A percentile compares a stretch with the other conserved stretches of the same genome.
Conservation (phyloP, 1,139 yeast species). For the Taphrina communis region DNA sequence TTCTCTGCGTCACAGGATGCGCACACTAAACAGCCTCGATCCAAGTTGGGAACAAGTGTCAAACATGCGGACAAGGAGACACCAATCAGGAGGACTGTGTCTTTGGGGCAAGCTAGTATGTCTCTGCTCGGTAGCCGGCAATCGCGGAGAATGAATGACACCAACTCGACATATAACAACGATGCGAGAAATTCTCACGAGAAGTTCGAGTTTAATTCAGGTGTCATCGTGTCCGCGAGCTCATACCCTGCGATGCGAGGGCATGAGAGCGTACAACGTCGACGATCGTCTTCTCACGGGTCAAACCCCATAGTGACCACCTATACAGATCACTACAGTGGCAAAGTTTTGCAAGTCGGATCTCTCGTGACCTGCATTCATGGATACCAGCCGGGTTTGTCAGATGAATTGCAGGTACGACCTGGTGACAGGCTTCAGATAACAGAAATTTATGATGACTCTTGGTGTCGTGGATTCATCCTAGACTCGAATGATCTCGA, state of each 20-base stretch:
- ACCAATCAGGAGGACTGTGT: background rate
- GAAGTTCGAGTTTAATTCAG: background rate
- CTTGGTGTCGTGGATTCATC: constrained; percentile 26
- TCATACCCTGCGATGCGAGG: background rate
- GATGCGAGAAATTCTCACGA: background rate
- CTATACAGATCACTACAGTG: constrained; percentile 25
- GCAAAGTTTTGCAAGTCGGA: constrained; percentile 8
- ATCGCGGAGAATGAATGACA: background rate
- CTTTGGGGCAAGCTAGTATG: background rate
- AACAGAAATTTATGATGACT: constrained; percentile 21
- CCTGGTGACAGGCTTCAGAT: constrained; percentile 15
- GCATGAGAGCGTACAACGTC: background rate
- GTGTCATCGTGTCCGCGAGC: background rate
- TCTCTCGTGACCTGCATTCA: constrained; percentile 22
- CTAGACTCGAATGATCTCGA: background rate
- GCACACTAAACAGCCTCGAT: background rate
- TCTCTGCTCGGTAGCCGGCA: background rate
- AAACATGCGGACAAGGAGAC: background rate
- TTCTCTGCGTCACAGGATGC: constrained; percentile 8
- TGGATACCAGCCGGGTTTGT: constrained; percentile 24
- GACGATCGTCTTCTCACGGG: background rate
- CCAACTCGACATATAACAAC: background rate
- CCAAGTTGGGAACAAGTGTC: background rate
- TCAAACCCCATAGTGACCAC: background rate
- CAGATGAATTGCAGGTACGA: constrained; percentile 20